A percentile compares a stretch with the other conserved stretches of the same genome.
phyloP scores from a whole-genome alignment of 2,329 filamentous ascomycete genomes.

The Paecilomyces niveus region DNA sequence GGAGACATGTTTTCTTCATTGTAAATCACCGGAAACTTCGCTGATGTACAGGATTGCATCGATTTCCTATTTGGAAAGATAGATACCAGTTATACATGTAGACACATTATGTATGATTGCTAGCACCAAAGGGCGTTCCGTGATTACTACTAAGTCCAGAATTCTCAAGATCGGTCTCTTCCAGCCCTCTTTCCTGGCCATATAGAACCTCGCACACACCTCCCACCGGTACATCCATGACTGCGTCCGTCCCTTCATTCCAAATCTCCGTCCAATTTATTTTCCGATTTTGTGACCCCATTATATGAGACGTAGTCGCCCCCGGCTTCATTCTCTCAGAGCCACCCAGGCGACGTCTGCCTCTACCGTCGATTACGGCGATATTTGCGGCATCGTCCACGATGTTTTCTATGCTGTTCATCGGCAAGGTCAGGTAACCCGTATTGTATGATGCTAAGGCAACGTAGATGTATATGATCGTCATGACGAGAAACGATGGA shows the following conservation, averaged over 20 bases:
- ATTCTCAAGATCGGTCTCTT: constrained; percentile 5
- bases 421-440: constrained; percentile 73
- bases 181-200: constrained; percentile 48
- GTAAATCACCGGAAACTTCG: too few relatives aligned
- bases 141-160: background rate
- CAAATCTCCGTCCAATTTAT: constrained; percentile 75
- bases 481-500: constrained; percentile 82
- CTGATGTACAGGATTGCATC: background rate
- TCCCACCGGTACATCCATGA: constrained; percentile 92
- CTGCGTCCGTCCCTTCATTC: constrained; percentile 90
- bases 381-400: constrained; percentile 86
- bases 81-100: background rate
- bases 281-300: constrained; percentile 35
- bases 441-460: constrained; percentile 88
- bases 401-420: constrained; percentile 77
- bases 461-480: constrained; percentile 86
- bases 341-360: constrained; percentile 45
- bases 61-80: background rate
- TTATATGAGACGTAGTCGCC: constrained; percentile 34
- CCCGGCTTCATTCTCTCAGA: constrained; percentile 36
- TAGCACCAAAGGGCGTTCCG: background rate
- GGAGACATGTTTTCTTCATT: too few relatives aligned
- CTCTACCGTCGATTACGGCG: constrained; percentile 70
- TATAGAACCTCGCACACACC: constrained; percentile 95
- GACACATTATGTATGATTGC: background rate